These are phyloP conservation scores for Melocanna baccifera DNA, from an alignment of 176 grass and related monocot species.

Conservation along the genomic window DNA sequence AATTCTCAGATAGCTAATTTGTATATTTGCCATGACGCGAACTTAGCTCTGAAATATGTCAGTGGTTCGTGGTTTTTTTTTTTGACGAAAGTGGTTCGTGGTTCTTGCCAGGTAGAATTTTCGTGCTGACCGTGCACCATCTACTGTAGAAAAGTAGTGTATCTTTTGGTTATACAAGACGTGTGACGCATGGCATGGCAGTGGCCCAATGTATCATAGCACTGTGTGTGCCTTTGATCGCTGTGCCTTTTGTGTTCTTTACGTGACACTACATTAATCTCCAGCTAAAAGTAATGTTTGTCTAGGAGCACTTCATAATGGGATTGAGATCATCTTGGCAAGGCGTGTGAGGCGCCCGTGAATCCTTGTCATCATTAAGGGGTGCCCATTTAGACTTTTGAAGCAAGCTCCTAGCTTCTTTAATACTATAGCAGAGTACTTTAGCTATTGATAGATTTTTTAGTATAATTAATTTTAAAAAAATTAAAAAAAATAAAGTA, in stretches of 20 bases:
- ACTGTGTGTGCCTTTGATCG: neutral
- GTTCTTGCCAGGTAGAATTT: neutral
- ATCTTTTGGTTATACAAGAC: neutral
- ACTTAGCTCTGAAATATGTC: neutral
- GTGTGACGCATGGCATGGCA: neutral
- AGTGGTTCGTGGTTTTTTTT: neutral
- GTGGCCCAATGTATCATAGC: neutral
- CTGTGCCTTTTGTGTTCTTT: neutral
- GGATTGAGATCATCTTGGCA: neutral
- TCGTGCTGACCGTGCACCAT: neutral
- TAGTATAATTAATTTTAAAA: too few species aligned
- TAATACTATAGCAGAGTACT: too few species aligned
- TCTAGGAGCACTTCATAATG: neutral
- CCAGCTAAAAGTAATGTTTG: neutral
- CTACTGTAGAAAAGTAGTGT: neutral
- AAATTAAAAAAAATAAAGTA: too few species aligned
- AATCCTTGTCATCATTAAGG: neutral
- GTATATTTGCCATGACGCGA: neutral
- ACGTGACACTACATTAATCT: neutral
- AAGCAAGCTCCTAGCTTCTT: too few species aligned
- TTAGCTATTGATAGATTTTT: too few species aligned
- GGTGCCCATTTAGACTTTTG: too few species aligned
- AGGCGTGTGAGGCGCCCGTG: slow-evolving; percentile 21
- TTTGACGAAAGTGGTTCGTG: neutral
- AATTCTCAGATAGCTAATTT: neutral